Base-by-base conservation (phyloP, 495 filamentous ascomycete genomes). In the Penicillium subrubescens region DNA sequence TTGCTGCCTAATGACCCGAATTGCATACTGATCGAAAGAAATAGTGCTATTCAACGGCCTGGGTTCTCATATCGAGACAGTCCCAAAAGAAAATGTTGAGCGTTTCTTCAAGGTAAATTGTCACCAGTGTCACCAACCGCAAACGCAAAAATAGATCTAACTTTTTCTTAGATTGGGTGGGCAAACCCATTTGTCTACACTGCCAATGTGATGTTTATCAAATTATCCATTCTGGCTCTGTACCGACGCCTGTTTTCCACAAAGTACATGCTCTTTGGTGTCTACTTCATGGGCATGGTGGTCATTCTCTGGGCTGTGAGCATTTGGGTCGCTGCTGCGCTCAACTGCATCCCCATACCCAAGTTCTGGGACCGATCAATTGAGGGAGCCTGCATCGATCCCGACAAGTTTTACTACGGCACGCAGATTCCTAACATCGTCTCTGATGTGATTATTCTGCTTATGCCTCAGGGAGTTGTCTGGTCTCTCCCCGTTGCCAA, bases 381-480 rank as follows among this genome's bases (percentile, higher is more conserved):
- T 21, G 39, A 60, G 5, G 71, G 74, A 37, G 64, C 61, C 19
- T 81, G 78, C 56, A 72, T 81, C 7, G 66, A 77, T 43, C 55
- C 62, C 12, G 59, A 65, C 25, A 51, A 37, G 12, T 77, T 74
- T 57, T 76, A 76, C 50, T 73, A 82, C 14, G 78, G 71, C 15
- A 70, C 70, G 25, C 71, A 77, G 29, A 68, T 80, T 10, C 75
- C 78, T 0, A 83, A 83, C 43, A 79, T 83, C 23, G 31, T 80
- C 19, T 68, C 75, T 3, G 81, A 82, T 59, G 57, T 75, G 5
- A 68, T 72, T 17, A 72, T 84, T 27, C 69, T 84, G 15, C 33
- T 81, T 0, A 77, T 87, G 41, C 86, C 86, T 0, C 68, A 87
- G 14, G 78, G 79, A 1, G 76, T 79, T 2, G 73, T 86, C 7